Conservation (phyloP, 1,139 yeast genomes). For the Debaryomycetaceae sp. region DNA sequence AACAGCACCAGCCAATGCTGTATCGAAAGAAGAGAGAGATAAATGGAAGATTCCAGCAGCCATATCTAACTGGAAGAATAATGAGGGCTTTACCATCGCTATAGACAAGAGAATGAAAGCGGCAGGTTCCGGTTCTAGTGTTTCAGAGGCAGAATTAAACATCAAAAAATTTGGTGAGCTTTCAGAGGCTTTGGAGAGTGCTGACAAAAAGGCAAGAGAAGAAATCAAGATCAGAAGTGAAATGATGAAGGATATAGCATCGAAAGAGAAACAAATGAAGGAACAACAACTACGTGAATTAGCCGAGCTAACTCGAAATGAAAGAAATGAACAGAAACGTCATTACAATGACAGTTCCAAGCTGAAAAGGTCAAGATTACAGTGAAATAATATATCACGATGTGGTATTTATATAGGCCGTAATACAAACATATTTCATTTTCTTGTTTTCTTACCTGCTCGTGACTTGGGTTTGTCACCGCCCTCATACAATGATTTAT, state of each 20-base stretch:
- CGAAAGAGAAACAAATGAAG: conserved; percentile 53
- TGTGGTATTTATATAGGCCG: background rate
- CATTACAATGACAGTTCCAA: background rate
- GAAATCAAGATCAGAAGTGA: conserved; percentile 62
- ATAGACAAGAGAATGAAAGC: conserved; percentile 73
- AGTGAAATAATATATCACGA: background rate
- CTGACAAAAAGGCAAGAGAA: conserved; percentile 71
- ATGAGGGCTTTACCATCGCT: conserved; percentile 83
- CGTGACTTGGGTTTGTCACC: conserved; percentile 33
- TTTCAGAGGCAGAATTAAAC: conserved; percentile 37
- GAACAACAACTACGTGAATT: conserved; percentile 57
- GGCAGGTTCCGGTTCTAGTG: conserved; percentile 40
- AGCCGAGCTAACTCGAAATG: conserved; percentile 55
- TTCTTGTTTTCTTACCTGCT: conserved; percentile 19
- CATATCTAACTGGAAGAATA: conserved; percentile 93
- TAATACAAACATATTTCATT: background rate
- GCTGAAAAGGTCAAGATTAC: background rate
- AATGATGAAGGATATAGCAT: conserved; percentile 50
- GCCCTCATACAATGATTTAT: conserved; percentile 58
- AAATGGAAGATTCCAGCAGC: conserved; percentile 92
- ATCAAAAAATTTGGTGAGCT: conserved; percentile 58
- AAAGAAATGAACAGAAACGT: conserved; percentile 7
- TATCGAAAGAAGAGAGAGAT: conserved; percentile 74
- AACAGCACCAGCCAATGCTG: conserved; percentile 16
- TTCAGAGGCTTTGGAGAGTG: conserved; percentile 69